phyloP scores from a whole-genome alignment of 306 rosid species.

The Sechiopsis laciniata region DNA sequence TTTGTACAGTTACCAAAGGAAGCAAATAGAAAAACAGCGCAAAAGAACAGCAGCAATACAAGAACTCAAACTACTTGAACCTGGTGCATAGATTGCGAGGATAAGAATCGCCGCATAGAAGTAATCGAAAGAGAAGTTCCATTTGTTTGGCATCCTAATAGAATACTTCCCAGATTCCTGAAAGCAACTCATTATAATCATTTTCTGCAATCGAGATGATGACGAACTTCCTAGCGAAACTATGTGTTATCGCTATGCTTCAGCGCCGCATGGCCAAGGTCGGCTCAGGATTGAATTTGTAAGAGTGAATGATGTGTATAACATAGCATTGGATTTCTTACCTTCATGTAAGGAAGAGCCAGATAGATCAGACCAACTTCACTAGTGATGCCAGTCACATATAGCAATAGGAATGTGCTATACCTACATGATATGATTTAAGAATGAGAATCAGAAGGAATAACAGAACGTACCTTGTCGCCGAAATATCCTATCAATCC shows the following conservation, averaged over 20 bases:
- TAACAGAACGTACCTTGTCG: slow-evolving; percentile 5
- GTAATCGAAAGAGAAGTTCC: slow-evolving; percentile 77
- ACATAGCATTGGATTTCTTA: slow-evolving; percentile 24
- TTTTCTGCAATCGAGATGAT: slow-evolving; percentile 5
- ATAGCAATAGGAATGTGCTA: slow-evolving; percentile 59
- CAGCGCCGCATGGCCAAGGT: neutral
- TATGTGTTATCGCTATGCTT: neutral
- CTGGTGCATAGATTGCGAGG: slow-evolving; percentile 60
- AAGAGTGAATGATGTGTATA: neutral
- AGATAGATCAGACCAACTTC: slow-evolving; percentile 63
- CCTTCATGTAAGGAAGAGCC: slow-evolving; percentile 69
- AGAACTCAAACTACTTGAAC: slow-evolving; percentile 33
- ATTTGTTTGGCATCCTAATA: slow-evolving; percentile 75
- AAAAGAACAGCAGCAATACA: slow-evolving; percentile 8
- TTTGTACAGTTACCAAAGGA: slow-evolving; percentile 18
- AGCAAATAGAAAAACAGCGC: slow-evolving; percentile 1
- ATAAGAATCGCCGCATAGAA: slow-evolving; percentile 40
- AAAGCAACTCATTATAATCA: slow-evolving; percentile 20
- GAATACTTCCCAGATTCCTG: slow-evolving; percentile 67
- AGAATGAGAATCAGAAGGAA: neutral
- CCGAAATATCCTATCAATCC: neutral
- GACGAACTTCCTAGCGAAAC: neutral
- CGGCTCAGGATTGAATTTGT: neutral
- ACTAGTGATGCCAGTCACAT: slow-evolving; percentile 57
- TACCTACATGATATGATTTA: slow-evolving; percentile 42